Evolutionary conservation across 768 basidiomycete species (phyloP).

Genomic region (Boletus pseudo-olivaceus): DNA sequence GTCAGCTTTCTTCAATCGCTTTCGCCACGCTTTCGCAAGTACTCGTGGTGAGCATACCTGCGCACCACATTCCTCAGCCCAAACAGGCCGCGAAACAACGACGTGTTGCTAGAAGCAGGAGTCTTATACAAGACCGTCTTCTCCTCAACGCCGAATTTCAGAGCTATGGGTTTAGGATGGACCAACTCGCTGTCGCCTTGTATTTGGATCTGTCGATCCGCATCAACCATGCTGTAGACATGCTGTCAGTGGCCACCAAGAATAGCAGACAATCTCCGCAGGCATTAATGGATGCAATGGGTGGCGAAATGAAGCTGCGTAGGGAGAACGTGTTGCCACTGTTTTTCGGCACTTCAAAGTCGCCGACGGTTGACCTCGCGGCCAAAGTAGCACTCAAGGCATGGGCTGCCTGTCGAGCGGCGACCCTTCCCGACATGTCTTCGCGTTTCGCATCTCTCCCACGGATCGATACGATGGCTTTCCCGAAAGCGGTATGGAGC

Average conservation of each 20-base stretch:
- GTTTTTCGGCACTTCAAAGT: conserved; percentile 23
- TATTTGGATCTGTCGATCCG: conserved; percentile 36
- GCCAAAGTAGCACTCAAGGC: conserved; percentile 38
- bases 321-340: conserved; percentile 27
- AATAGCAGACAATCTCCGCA: conserved; percentile 31
- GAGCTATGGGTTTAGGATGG: conserved; percentile 47
- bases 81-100: not conserved
- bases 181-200: conserved; percentile 40
- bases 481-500: conserved; percentile 29
- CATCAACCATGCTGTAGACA: conserved; percentile 38
- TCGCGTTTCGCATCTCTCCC: conserved; percentile 12
- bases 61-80: conserved; percentile 7
- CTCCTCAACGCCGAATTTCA: conserved; percentile 25
- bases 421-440: conserved; percentile 22
- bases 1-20: conserved; percentile 36
- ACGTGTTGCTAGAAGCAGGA: conserved; percentile 8
- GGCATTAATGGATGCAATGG: conserved; percentile 36
- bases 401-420: conserved; percentile 43
- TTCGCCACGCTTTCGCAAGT: conserved; percentile 36
- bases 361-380: conserved; percentile 16
- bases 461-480: conserved; percentile 24
- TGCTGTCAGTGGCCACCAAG: conserved; percentile 32
- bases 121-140: conserved; percentile 31
- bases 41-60: conserved; percentile 34
- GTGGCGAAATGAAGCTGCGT: conserved; percentile 32